These are phyloP conservation scores for Micractinium conductrix DNA, from an alignment of 139 green algal genomes.

Conservation along the genomic window DNA sequence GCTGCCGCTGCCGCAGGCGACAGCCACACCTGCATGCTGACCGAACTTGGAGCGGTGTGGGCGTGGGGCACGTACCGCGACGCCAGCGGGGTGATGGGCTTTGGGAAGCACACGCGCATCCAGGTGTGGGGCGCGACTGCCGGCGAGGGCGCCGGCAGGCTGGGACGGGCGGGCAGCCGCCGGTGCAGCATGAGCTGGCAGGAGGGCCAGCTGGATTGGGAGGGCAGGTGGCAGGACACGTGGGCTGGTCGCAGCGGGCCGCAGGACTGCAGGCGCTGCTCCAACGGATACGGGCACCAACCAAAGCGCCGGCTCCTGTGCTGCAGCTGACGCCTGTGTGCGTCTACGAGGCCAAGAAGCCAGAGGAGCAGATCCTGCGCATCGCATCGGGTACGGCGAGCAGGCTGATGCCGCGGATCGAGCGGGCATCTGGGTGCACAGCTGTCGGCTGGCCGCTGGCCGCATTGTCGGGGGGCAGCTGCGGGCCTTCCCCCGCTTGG, in stretches of 20 bases:
- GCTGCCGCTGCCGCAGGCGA: constrained; percentile 78
- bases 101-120: constrained; percentile 51
- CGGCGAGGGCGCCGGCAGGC: too few species aligned
- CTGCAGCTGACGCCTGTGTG: constrained; percentile 36
- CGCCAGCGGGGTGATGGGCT: constrained; percentile 74
- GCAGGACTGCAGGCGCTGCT: too few species aligned
- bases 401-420: background rate
- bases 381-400: constrained; percentile 54
- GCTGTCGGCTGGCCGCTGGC: too few species aligned
- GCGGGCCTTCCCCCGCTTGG: too few species aligned
- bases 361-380: constrained; percentile 53
- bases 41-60: constrained; percentile 72
- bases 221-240: too few species aligned
- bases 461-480: too few species aligned
- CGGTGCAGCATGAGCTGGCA: background rate
- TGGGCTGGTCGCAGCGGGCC: too few species aligned
- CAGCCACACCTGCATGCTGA: constrained; percentile 82
- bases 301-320: background rate
- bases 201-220: background rate
- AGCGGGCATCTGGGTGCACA: too few species aligned
- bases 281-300: too few species aligned
- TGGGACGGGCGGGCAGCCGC: too few species aligned
- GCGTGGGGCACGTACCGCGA: constrained; percentile 90
- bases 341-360: constrained; percentile 58
- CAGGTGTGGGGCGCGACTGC: constrained; percentile 17